Base-by-base conservation (phyloP, 495 filamentous ascomycete genomes). In the Aspergillus hancockii region DNA sequence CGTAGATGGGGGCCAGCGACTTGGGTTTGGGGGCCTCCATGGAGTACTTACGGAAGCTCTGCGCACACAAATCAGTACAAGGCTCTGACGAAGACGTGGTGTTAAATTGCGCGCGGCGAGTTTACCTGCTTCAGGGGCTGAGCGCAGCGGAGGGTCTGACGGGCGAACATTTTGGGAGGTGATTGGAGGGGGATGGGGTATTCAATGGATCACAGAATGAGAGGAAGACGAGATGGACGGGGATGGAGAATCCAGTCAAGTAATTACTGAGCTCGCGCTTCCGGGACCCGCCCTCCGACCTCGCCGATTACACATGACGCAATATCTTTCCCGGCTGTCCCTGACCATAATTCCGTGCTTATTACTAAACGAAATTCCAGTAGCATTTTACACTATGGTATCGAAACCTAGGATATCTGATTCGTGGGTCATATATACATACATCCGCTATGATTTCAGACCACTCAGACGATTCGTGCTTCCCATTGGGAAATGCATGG, bases 21-120 rank as follows among this genome's bases (percentile, higher is more conserved):
- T 75, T 76, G 67, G 70, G 64, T 58, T 75, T 71, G 61, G 76
- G 65, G 22, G 75, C 74, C 57, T 79, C 76, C 28, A 76, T 63
- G 49, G 81, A 81, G 72, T 83, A 83, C 63, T 74, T 75, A 70
- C 81, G 81, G 70, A 81, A 70, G 66, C 71, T 71, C 81, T 83
- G 58, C 10, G n/a, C 22, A 14, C 36, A 51, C 25, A 23, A 25
- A 13, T 63, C 32, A 61, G 55, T 36, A 34, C 38, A 43, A 52
- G 19, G 22, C 47, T 30, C 14, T 1, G 3, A 38, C 34, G 13
- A 13, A n/a, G 8, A n/a, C 13, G 40, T 40, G 18, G 28, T 38
- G 40, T 36, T 41, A 45, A 52, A 14, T 7, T n/a, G 12, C 14
- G 38, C 1, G 16, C 38, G 16, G 38, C 16, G 38, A 14, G 3